phyloP scores from a whole-genome alignment of 2,329 filamentous ascomycete genomes.

The Fonsecaea multimorphosa region DNA sequence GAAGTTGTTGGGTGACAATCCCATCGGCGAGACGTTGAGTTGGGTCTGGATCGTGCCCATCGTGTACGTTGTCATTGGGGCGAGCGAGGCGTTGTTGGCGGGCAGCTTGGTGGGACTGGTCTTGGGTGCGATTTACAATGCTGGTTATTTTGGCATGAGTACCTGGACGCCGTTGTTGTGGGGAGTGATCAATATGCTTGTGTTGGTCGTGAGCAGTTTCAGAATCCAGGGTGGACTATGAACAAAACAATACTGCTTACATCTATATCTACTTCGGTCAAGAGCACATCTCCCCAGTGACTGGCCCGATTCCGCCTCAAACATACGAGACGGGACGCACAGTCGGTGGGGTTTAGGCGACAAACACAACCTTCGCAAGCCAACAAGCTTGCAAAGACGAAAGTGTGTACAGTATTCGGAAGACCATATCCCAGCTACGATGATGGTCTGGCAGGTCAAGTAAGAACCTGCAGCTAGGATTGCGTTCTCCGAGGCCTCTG shows the following conservation, averaged over 20 bases:
- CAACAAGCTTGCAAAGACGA: background rate
- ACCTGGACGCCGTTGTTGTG: slow-evolving; percentile 93
- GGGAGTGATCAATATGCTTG: slow-evolving; percentile 81
- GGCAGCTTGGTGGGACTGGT: slow-evolving; percentile 81
- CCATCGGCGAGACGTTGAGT: slow-evolving; percentile 35
- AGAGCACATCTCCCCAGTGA: background rate
- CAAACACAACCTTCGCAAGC: background rate
- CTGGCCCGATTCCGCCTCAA: background rate
- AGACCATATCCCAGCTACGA: background rate
- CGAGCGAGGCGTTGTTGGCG: slow-evolving; percentile 76
- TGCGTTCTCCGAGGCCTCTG: background rate
- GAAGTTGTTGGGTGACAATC: slow-evolving; percentile 36
- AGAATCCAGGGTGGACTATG: slow-evolving; percentile 88
- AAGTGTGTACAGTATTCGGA: background rate
- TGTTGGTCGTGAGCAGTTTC: slow-evolving; percentile 85
- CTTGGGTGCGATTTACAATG: slow-evolving; percentile 78
- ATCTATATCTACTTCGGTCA: background rate
- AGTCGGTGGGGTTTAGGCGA: background rate
- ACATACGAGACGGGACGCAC: background rate
- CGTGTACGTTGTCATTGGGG: slow-evolving; percentile 73
- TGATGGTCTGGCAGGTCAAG: too few species aligned
- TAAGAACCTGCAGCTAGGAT: background rate
- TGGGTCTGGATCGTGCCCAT: slow-evolving; percentile 73
- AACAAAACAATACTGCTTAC: slow-evolving; percentile 38
- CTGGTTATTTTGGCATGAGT: slow-evolving; percentile 87